phyloP scores from a whole-genome alignment of 768 basidiomycete genomes.

The Amanita subjunquillea region DNA sequence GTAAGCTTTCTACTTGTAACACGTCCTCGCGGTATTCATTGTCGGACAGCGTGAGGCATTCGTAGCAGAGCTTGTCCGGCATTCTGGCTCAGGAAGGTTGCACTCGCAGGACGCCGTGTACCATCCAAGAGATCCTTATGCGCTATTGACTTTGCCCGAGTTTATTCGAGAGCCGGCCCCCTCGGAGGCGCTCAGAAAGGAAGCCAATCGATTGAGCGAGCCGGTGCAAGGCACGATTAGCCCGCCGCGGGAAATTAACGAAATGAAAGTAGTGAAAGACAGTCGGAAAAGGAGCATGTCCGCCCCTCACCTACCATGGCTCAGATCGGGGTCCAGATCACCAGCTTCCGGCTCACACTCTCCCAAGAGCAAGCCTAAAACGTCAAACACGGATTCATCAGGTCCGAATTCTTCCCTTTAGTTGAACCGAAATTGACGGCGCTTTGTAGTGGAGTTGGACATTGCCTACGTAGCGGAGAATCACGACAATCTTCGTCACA shows the following conservation, averaged over 20 bases:
- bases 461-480: constrained; percentile 57
- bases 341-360: constrained; percentile 2
- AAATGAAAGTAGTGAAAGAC: constrained; percentile 21
- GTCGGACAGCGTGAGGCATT: constrained; percentile 55
- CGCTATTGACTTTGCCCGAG: constrained; percentile 47
- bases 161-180: constrained; percentile 51
- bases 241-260: constrained; percentile 7
- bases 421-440: neutral
- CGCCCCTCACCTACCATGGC: constrained; percentile 51
- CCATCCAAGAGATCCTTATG: constrained; percentile 38
- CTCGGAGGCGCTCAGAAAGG: constrained; percentile 20
- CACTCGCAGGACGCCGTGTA: constrained; percentile 72
- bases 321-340: constrained; percentile 25
- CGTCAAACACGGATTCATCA: neutral
- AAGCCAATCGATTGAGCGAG: constrained; percentile 43
- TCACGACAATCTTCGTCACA: constrained; percentile 76
- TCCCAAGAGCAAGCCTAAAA: constrained; percentile 4
- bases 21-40: constrained; percentile 6
- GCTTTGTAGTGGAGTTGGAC: constrained; percentile 26
- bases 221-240: constrained; percentile 42
- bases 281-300: constrained; percentile 42
- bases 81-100: constrained; percentile 65
- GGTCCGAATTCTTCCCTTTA: neutral
- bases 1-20: constrained; percentile 23
- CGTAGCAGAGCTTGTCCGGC: constrained; percentile 61